phyloP scores from a whole-genome alignment of 78 protist genomes.

The Cavenderia fasciculata region DNA sequence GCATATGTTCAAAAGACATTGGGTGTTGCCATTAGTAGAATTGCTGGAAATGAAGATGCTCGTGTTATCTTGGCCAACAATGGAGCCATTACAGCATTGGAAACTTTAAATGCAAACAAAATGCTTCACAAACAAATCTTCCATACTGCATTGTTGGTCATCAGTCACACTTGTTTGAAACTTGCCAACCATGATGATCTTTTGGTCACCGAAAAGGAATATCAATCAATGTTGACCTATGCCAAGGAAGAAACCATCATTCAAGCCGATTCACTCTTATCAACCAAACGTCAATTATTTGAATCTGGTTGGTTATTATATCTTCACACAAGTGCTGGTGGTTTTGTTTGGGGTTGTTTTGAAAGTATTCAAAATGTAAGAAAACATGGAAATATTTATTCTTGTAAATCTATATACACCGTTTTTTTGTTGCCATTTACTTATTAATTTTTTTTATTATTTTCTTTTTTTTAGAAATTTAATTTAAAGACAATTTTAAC shows the following conservation, averaged over 20 bases:
- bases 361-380: slow-evolving; percentile 54
- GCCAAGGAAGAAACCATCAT: neutral
- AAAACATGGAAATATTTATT: no score
- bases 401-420: neutral
- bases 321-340: slow-evolving; percentile 87
- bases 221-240: neutral
- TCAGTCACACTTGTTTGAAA: neutral
- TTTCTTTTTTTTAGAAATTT: neutral
- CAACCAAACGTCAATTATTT: slow-evolving; percentile 25
- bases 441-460: neutral
- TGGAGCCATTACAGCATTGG: slow-evolving; percentile 58
- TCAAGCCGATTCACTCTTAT: neutral
- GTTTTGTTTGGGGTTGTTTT: slow-evolving; percentile 81
- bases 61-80: slow-evolving; percentile 36
- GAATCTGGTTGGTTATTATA: slow-evolving; percentile 80
- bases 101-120: neutral
- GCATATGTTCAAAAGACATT: slow-evolving; percentile 51
- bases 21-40: slow-evolving; percentile 30
- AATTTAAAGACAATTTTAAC: neutral
- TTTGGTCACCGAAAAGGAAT: neutral
- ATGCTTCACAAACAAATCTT: neutral
- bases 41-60: slow-evolving; percentile 53
- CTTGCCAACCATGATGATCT: neutral
- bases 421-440: neutral
- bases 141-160: slow-evolving; percentile 14